phyloP scores from a whole-genome alignment of 164 flowering plant species.

The Tinospora cordifolia region DNA sequence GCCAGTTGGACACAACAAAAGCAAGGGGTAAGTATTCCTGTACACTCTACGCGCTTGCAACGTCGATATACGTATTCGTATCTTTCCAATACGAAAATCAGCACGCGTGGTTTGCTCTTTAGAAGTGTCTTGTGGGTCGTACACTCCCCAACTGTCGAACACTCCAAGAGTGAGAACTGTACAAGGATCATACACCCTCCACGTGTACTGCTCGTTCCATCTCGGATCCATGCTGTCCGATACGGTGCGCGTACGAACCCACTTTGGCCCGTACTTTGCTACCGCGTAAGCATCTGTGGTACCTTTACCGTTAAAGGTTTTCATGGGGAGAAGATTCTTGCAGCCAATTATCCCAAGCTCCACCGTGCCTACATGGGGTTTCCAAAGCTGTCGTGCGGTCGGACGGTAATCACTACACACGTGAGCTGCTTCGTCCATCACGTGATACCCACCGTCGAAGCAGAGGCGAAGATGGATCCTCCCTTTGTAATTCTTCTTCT shows the following conservation, averaged over 20 bases:
- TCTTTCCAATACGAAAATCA: too few relatives aligned
- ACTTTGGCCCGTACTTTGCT: too few relatives aligned
- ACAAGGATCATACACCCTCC: slow-evolving; percentile 81
- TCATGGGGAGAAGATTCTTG: slow-evolving; percentile 60
- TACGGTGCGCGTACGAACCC: too few relatives aligned
- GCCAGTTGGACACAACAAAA: slow-evolving; percentile 39
- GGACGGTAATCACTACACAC: slow-evolving; percentile 80
- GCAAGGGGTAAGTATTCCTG: slow-evolving; percentile 50
- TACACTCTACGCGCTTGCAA: slow-evolving; percentile 52
- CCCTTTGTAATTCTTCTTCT: too few relatives aligned
- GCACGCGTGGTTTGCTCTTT: too few relatives aligned
- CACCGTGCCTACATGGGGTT: slow-evolving; percentile 58
- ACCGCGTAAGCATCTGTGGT: slow-evolving; percentile 75
- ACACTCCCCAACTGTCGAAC: slow-evolving; percentile 49
- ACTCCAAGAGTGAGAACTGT: slow-evolving; percentile 71
- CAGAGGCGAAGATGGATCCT: too few relatives aligned
- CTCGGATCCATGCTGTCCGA: too few relatives aligned
- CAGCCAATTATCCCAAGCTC: slow-evolving; percentile 79
- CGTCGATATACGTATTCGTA: slow-evolving; percentile 75
- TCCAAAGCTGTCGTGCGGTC: slow-evolving; percentile 87
- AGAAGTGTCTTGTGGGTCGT: slow-evolving; percentile 26
- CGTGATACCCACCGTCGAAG: too few relatives aligned
- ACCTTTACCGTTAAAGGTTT: slow-evolving; percentile 53
- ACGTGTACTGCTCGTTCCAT: too few relatives aligned
- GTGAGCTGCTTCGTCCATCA: slow-evolving; percentile 71